phyloP scores from a whole-genome alignment of 768 basidiomycete species.

The Tricholoma saponaceum region DNA sequence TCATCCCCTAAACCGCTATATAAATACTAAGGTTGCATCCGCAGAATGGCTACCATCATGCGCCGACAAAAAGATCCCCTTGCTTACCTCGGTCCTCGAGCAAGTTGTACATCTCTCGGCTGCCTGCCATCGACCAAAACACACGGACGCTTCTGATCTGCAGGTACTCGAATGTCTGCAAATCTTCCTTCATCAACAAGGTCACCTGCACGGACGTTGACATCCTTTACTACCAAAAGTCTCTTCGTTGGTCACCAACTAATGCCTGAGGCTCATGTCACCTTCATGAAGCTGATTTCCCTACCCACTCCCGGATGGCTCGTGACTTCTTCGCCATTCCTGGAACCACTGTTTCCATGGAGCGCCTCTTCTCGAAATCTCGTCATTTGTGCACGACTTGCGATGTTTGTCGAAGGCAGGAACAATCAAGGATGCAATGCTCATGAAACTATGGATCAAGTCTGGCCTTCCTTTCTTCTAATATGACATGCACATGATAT shows the following conservation, averaged over 20 bases:
- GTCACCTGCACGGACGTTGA: conserved; percentile 99
- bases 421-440: no score
- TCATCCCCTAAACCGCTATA: neutral
- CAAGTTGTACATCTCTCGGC: conserved; percentile 98
- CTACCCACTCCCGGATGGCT: no score
- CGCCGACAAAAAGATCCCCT: conserved; percentile 96
- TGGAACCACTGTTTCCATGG: no score
- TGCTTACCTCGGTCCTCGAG: conserved; percentile 96
- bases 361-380: no score
- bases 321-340: no score
- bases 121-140: conserved; percentile 97
- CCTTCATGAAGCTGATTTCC: no score
- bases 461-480: no score
- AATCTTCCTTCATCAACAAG: conserved; percentile 99
- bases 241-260: conserved; percentile 97
- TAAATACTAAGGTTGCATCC: conserved; percentile 2
- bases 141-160: conserved; percentile 97
- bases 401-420: no score
- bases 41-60: conserved; percentile 98
- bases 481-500: no score
- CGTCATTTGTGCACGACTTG: no score
- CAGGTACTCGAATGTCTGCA: conserved; percentile 99
- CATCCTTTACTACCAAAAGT: conserved; percentile 96
- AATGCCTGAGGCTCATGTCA: no score
- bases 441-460: no score